Base-by-base conservation (phyloP, 176 grass and related monocot genomes). In the Ananas comosus region DNA sequence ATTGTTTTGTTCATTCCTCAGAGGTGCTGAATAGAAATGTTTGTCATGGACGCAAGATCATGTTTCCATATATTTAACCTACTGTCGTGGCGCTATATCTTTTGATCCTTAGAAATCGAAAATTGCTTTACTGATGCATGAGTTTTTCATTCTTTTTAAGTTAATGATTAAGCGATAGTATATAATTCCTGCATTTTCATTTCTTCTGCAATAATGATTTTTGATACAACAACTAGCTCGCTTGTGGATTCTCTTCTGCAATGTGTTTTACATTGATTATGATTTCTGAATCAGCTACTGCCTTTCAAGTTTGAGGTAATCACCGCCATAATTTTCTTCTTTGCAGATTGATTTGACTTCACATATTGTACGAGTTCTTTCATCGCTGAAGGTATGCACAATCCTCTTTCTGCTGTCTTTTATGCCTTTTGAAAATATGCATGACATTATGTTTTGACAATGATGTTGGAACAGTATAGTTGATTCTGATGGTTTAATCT, bases 331-430 rank as follows among this genome's bases (percentile, higher is more conserved):
- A 18, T 56, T 72, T 70, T 65, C 42, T 73, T 58, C 49, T 11
- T 70, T 71, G 59, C 95, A 99, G 95, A 80, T 91, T 78, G 95
- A 99, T 64, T 69, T 99, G 87, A 83, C 87, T 63, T 99, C 95
- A 11, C 90, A 99, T 53, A 91, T 99, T 73, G 94, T 99, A 16
- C 90, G 95, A 65, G 64, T 80, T 48, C 67, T 99, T 49, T 72
- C 82, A 57, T 84, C 80, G 69, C 63, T 99, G 68, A 99, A 99
- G 95, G 95, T 99, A 78, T 9, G 63, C 0, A 2, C 48, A 12
- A 28, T 11, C 57, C 48, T 9, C 9, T 48, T 17, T 49, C 17
- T 61, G 56, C 53, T 57, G n/a, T 57, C 4, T 17, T 57, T 57
- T 61, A 61, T 19, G 4, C 21, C 21, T 61, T 21, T 21, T 2